Evolutionary conservation across 441 rosid genomes (phyloP), one percentile per base, ranked within the genome.

Genomic region (Euphorbia schlechtendalii): DNA sequence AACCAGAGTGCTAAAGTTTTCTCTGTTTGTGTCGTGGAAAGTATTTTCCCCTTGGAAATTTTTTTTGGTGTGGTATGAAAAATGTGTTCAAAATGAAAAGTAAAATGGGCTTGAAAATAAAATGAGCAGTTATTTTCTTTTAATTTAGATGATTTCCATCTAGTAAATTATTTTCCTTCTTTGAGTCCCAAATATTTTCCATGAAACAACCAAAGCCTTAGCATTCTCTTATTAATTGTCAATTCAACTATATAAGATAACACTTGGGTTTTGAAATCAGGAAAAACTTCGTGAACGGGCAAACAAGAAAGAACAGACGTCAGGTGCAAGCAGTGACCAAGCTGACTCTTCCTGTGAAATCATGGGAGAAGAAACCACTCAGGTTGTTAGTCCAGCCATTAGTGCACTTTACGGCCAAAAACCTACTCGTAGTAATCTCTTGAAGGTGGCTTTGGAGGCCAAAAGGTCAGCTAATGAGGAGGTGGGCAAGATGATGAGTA

Each of bases 261-360:
- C n/a, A 38, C 15, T 53, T 28, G 40, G 49, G 8, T 62, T 38
- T 53, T 56, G 22, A 62, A 51, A 63, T 25, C 73, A 77, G 81
- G 30, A 69, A 51, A 77, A 77, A 55, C 68, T 80, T 53, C 76
- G 56, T 12, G 69, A 75, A 54, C 65, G 59, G 41, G 71, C 55
- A 45, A 28, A 68, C 45, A 53, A 63, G 68, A 74, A 65, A 59
- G 66, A 57, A 58, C 66, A 57, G 61, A 38, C 28, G 45, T 64
- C 72, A 36, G 53, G 65, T 59, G 61, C 61, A 43, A 64, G 76
- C 28, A 48, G 54, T 61, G 77, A 66, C 11, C 41, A 58, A 25
- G 71, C 60, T 17, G 83, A 80, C 68, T 63, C 78, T 30, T 79
- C 45, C 28, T 64, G 55, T 51, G 69, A 76, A 69, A 78, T 71